phyloP scores from a whole-genome alignment of 495 filamentous ascomycete genomes.

The Parmelia sp. region DNA sequence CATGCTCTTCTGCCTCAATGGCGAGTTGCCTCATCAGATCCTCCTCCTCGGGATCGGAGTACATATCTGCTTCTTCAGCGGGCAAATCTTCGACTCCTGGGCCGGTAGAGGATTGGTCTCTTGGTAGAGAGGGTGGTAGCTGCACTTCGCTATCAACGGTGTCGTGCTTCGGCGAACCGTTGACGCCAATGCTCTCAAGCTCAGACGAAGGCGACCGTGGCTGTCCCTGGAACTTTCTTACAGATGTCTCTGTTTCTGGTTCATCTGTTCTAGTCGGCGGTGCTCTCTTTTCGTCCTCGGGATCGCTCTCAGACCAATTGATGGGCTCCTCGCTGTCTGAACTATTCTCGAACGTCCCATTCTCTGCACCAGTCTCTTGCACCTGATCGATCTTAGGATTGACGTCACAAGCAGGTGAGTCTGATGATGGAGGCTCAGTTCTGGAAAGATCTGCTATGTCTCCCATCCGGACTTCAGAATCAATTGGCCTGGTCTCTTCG shows the following conservation, averaged over 20 bases:
- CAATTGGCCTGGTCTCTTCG: constrained; percentile 37
- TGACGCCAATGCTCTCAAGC: constrained; percentile 45
- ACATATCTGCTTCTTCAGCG: constrained; percentile 41
- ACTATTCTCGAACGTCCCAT: neutral
- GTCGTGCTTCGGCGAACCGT: constrained; percentile 10
- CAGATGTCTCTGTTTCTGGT: constrained; percentile 19
- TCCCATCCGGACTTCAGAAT: constrained; percentile 34
- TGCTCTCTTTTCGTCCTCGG: constrained; percentile 32
- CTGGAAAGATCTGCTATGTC: constrained; percentile 37
- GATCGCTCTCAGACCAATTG: constrained; percentile 41
- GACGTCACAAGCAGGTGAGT: neutral
- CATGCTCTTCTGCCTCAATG: constrained; percentile 85
- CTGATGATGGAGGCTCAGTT: constrained; percentile 36
- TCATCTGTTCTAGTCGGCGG: constrained; percentile 36
- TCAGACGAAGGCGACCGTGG: constrained; percentile 45
- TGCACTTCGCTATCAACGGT: neutral
- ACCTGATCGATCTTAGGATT: neutral
- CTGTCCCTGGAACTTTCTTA: constrained; percentile 17
- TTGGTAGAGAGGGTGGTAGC: constrained; percentile 10
- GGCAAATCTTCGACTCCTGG: constrained; percentile 30
- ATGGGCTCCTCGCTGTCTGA: constrained; percentile 31
- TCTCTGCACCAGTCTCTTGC: neutral
- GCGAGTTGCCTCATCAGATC: constrained; percentile 79
- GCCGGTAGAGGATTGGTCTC: constrained; percentile 22
- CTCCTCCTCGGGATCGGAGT: constrained; percentile 86